Base-by-base conservation (phyloP, 177 flowering plant species). In the Viscum album region DNA sequence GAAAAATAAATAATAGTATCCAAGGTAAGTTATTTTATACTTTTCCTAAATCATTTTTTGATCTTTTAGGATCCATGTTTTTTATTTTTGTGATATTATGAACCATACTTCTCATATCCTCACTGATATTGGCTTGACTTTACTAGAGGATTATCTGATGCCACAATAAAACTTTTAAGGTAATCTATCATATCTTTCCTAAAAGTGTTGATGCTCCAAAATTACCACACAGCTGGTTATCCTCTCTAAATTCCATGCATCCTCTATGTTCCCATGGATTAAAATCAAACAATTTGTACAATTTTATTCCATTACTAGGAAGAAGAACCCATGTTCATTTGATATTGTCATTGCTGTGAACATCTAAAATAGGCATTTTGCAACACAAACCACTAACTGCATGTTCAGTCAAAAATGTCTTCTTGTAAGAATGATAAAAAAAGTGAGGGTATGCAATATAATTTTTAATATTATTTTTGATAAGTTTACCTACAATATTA, bases 241-340 rank as follows among this genome's bases (percentile, higher is more conserved):
- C 88, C 69, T 82, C 85, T 26, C 77, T 78, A 8, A 89, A 74
- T 75, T 82, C 87, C 33, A 86, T 58, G 39, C 74, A 85, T 30
- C 74, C 75, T n/a, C 77, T 73, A 15, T 54, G 58, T 66, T 72
- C 78, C 96, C 90, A n/a, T n/a, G n/a, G n/a, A n/a, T n/a, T n/a
- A n/a, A n/a, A n/a, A n/a, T n/a, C n/a, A n/a, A n/a, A n/a, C 72
- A 89, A 63, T 35, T 63, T 56, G n/a, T 75, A 79, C 96, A 90
- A 89, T 63, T 80, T 83, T 71, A 92, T 87, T 59, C 77, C 86
- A 50, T 72, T 77, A 15, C 86, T 84, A 43, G 96, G 90, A 19
- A 89, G 86, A 69, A 87, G 86, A 71, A 89, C 78, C 29, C 80
- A 82, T 15, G 45, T 70, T 63, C 81, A 50, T 0, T 0, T 8